A percentile compares a stretch with the other conserved stretches of the same genome.
These are phyloP conservation scores for Penicillium sp. DNA, from an alignment of 2,329 filamentous ascomycete species.

Conservation along the genomic window DNA sequence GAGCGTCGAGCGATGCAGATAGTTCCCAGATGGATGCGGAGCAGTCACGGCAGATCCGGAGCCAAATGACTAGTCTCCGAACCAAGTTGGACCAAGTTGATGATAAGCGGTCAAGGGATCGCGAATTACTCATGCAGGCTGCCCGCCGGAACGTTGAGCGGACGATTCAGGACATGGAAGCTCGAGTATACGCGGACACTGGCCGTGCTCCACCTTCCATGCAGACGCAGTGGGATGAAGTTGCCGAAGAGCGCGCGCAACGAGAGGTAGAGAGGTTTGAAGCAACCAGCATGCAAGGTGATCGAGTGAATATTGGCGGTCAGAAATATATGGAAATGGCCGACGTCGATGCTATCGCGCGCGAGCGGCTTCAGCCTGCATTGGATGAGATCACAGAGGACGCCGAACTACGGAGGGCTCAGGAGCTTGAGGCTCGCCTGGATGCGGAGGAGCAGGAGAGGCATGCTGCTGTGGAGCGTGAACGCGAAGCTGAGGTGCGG, in stretches of 20 bases:
- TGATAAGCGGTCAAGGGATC: conserved; percentile 60
- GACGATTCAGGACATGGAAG: conserved; percentile 74
- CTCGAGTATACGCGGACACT: conserved; percentile 71
- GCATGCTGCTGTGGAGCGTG: conserved; percentile 47
- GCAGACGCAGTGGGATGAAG: conserved; percentile 72
- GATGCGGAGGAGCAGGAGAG: conserved; percentile 64
- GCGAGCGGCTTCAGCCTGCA: conserved; percentile 72
- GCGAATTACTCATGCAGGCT: conserved; percentile 68
- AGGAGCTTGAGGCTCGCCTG: conserved; percentile 58
- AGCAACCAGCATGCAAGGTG: conserved; percentile 54
- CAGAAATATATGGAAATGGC: conserved; percentile 74
- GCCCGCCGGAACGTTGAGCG: conserved; percentile 84
- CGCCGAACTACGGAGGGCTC: conserved; percentile 67
- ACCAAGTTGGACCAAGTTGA: conserved; percentile 53
- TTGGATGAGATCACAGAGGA: conserved; percentile 79
- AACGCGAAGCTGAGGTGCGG: conserved; percentile 39
- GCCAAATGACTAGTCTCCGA: conserved; percentile 75
- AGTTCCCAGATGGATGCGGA: conserved; percentile 61
- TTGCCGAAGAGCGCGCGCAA: conserved; percentile 65
- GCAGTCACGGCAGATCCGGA: conserved; percentile 67
- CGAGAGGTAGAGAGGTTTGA: conserved; percentile 62
- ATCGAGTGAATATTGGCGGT: conserved; percentile 66
- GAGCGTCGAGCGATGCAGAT: conserved; percentile 64
- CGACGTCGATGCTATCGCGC: conserved; percentile 75
- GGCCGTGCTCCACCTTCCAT: conserved; percentile 67